Evolutionary conservation across 495 filamentous ascomycete species (phyloP), one percentile per base, ranked within the genome.

Genomic region (Evernia prunastri): DNA sequence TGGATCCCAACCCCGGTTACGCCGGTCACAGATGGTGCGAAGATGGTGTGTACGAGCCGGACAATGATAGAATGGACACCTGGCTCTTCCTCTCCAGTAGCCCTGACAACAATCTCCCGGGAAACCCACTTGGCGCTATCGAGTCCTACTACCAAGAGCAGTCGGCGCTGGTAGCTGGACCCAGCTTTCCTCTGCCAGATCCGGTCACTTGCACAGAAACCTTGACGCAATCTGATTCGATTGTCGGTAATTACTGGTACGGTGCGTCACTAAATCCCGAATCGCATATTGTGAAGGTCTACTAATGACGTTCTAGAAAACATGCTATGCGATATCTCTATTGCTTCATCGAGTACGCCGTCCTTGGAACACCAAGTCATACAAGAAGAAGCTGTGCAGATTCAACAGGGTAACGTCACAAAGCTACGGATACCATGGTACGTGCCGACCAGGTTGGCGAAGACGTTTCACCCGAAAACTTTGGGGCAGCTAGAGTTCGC

Each of bases 1-100:
- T 79, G 54, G 74, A 82, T 60, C 76, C 74, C 57, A 75, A 81
- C 49, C 37, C 59, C 4, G 65, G 59, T 18, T 80, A 77, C 61
- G 71, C 76, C 0, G 77, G 77, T 31, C 79, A 82, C 64, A 73
- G 79, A 35, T 82, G 80, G 66, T 82, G 79, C 67, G 79, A 82
- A 69, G 64, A 66, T 10, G 69, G 69, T 12, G 75, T 80, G 12
- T 62, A 60, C 18, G 79, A 82, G 65, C 77, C 78, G 8, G 75
- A 76, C 40, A 74, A 75, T 54, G 58, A 62, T 20, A 71, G 75
- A 25, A 60, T 42, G 11, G 74, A 79, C 37, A 77, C 77, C 5
- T 81, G 79, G 79, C 80, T 81, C 59, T 81, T 80, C 63, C 49
- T 53, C 15, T 53, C 49, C 13, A 18, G 49, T 18, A 31, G 25